These are phyloP conservation scores for Fusarium avenaceum DNA, from an alignment of 2,329 filamentous ascomycete species.

Conservation along the genomic window DNA sequence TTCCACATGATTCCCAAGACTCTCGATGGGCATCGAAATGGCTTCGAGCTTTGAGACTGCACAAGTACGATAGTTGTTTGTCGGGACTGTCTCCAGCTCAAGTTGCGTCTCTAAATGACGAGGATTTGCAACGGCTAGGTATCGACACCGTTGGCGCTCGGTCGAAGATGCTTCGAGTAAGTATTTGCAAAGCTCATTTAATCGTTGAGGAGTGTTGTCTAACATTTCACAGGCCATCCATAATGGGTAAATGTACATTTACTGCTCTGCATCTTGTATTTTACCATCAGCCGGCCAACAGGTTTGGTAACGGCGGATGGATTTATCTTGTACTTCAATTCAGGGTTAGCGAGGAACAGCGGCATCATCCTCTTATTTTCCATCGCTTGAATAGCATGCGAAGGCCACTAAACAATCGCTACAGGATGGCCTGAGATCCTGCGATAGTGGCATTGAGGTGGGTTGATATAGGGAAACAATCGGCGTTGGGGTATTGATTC, in stretches of 20 bases:
- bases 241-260: slow-evolving; percentile 24
- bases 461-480: slow-evolving; percentile 37
- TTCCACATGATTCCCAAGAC: slow-evolving; percentile 43
- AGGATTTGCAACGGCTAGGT: slow-evolving; percentile 44
- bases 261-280: background rate
- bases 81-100: slow-evolving; percentile 43
- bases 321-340: slow-evolving; percentile 3
- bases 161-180: slow-evolving; percentile 47
- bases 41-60: slow-evolving; percentile 46
- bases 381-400: background rate
- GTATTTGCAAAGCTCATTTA: background rate
- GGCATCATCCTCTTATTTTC: background rate
- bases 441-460: slow-evolving; percentile 39
- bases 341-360: slow-evolving; percentile 4
- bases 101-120: slow-evolving; percentile 35
- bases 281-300: slow-evolving; percentile 15
- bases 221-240: slow-evolving; percentile 41
- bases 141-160: slow-evolving; percentile 47
- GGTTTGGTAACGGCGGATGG: slow-evolving; percentile 16
- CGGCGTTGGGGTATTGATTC: slow-evolving; percentile 30
- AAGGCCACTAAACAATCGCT: slow-evolving; percentile 13
- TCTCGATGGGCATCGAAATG: slow-evolving; percentile 47
- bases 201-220: slow-evolving; percentile 1
- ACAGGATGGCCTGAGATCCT: slow-evolving; percentile 32
- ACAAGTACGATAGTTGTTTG: slow-evolving; percentile 47